Evolutionary conservation across 2,329 filamentous ascomycete genomes (phyloP).

Genomic region (Fusarium sp.): DNA sequence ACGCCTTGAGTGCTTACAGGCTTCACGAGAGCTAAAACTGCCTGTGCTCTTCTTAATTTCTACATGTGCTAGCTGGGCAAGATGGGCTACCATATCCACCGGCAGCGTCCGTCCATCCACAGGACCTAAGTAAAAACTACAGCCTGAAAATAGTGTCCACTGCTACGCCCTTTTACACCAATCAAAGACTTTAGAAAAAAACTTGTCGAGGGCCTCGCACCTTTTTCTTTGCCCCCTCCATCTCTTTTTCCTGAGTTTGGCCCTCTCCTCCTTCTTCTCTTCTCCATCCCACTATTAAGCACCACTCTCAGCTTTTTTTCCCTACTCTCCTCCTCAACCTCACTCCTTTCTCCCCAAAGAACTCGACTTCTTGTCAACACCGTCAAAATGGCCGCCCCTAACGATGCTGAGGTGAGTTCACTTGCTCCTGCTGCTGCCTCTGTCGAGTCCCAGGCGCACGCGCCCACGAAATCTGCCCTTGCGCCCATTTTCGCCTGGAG

Average conservation of each 20-base stretch:
- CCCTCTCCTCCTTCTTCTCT: slow-evolving; percentile 44
- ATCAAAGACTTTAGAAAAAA: slow-evolving; percentile 52
- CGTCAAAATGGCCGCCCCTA: slow-evolving; percentile 64
- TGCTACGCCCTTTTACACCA: slow-evolving; percentile 41
- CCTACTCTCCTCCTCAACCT: slow-evolving; percentile 35
- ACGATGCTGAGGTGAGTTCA: slow-evolving; percentile 57
- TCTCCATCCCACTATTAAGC: slow-evolving; percentile 43
- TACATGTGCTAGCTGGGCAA: background rate
- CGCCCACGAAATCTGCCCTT: slow-evolving; percentile 38
- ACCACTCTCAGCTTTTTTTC: slow-evolving; percentile 43
- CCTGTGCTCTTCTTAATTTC: slow-evolving; percentile 19
- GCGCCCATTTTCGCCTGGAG: slow-evolving; percentile 46
- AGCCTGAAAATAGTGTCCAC: slow-evolving; percentile 39
- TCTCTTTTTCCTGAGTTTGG: slow-evolving; percentile 41
- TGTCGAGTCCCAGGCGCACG: slow-evolving; percentile 27
- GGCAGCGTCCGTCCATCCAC: slow-evolving; percentile 37
- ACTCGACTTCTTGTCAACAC: slow-evolving; percentile 51
- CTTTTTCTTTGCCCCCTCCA: slow-evolving; percentile 47
- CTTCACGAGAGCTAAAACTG: slow-evolving; percentile 2
- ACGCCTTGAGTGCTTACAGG: background rate
- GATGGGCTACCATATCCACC: slow-evolving; percentile 9
- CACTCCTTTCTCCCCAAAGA: slow-evolving; percentile 44
- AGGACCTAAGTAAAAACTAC: background rate
- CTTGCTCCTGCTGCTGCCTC: slow-evolving; percentile 1
- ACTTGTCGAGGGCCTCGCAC: slow-evolving; percentile 48